Evolutionary conservation across 768 basidiomycete genomes (phyloP), one percentile per base, ranked within the genome.

Genomic region (Trametes maxima): DNA sequence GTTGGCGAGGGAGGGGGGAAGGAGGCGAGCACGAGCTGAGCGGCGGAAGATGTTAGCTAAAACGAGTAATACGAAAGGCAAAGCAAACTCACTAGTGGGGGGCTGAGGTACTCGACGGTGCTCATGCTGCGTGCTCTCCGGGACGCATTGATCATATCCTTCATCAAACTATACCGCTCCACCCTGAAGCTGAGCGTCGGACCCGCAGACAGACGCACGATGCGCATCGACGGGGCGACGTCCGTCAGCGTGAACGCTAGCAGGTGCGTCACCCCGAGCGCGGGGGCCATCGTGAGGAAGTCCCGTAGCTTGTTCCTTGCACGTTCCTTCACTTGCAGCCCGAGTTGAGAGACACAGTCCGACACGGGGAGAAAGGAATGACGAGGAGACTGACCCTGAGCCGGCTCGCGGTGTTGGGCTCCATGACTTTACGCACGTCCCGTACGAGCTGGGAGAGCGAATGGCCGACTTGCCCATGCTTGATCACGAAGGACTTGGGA

Each of bases 401-500:
- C 51, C 97, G 83, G 64, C 88, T 89, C 19, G 96, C 97, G 14
- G 97, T 99, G 70, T 98, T 94, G 61, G 97, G 97, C 73, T 99
- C 97, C 92, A 99, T 93, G 62, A 97, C 92, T 75, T 92, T 92
- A 69, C 97, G 82, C 70, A 97, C 78, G 76, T 99, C 96, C 57
- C 92, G 84, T 19, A 98, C 95, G 39, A 99, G 88, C 70, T 95
- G 92, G 5, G 87, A 77, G 57, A 98, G 78, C 8, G 93, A 94
- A 50, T 83, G 80, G 19, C 97, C 96, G 33, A 98, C 95, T 59
- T 88, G 86, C 42, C 97, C 97, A 77, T 95, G 93, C 74, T 95
- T 96, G 72, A 99, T 92, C 60, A 99, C 91, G 70, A 99, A 98
- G 0, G 94, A 95, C 77, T 92, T 96, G 4, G 96, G 96, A 0